Evolutionary conservation across 495 filamentous ascomycete species (phyloP).

Genomic region (Saxophila tyrrhenica): DNA sequence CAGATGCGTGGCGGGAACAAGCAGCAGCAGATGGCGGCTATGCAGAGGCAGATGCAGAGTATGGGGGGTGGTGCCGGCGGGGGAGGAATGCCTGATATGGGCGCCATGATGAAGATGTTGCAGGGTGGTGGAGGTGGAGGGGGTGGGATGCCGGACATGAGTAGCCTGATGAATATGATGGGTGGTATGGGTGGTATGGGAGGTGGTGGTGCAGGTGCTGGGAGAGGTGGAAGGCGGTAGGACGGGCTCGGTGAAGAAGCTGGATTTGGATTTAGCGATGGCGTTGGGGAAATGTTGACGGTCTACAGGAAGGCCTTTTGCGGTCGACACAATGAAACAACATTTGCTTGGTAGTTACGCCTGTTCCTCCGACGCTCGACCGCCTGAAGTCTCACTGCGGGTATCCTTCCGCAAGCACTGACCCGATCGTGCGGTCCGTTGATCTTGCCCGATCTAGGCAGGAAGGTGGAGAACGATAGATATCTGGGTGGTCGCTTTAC

Average conservation of each 20-base stretch:
- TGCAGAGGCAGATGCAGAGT: constrained; percentile 88
- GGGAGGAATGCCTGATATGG: constrained; percentile 25
- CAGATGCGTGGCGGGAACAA: constrained; percentile 69
- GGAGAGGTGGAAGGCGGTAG: background rate
- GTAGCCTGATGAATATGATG: constrained; percentile 20
- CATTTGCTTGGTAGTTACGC: no score
- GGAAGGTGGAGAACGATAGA: no score
- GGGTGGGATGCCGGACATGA: constrained; percentile 24
- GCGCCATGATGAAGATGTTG: constrained; percentile 28
- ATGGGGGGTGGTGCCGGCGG: constrained; percentile 58
- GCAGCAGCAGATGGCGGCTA: constrained; percentile 85
- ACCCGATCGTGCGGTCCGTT: no score
- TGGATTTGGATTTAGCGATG: background rate
- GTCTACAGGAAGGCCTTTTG: no score
- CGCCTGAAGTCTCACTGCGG: no score
- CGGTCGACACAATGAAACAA: no score
- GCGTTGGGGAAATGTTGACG: no score
- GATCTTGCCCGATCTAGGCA: no score
- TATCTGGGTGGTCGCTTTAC: no score
- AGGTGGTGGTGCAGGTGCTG: background rate
- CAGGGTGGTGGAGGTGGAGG: constrained; percentile 12
- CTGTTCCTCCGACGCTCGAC: no score
- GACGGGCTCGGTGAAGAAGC: background rate
- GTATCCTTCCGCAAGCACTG: no score
- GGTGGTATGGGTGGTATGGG: constrained; percentile 10